A percentile compares a stretch with the other conserved stretches of the same genome.
These are phyloP conservation scores for Schwanniomyces sp. DNA, from an alignment of 805 yeast species.

Conservation along the genomic window DNA sequence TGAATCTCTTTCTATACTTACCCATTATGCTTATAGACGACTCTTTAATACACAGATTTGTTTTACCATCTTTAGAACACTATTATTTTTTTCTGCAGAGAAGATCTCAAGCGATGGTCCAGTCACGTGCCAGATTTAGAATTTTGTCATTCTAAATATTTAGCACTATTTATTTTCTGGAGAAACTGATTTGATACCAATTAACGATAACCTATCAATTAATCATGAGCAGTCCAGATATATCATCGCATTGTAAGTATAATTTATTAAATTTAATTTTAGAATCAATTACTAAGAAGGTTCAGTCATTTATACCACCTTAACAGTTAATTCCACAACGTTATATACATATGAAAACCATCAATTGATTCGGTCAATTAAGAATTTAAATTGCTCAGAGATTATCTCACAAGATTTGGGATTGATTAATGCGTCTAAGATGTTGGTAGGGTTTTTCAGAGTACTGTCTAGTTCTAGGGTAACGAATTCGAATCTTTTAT, in stretches of 20 bases:
- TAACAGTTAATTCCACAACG: constrained; percentile 57
- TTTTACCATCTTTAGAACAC: background rate
- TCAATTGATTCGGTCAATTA: constrained; percentile 37
- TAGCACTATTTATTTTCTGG: background rate
- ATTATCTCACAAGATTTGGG: constrained; percentile 55
- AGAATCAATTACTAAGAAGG: constrained; percentile 11
- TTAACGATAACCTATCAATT: background rate
- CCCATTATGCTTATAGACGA: constrained; percentile 52
- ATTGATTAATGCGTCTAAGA: constrained; percentile 47
- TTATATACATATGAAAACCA: constrained; percentile 57
- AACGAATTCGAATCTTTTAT: constrained; percentile 27
- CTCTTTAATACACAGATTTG: background rate
- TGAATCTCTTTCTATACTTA: constrained; percentile 74
- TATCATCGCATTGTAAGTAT: constrained; percentile 24
- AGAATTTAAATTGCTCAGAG: constrained; percentile 53
- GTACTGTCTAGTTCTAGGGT: constrained; percentile 22
- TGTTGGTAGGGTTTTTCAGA: constrained; percentile 39
- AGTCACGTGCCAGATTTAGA: background rate
- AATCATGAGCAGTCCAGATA: constrained; percentile 17
- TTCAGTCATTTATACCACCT: constrained; percentile 45
- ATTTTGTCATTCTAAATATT: background rate
- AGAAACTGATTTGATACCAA: background rate
- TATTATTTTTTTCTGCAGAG: background rate
- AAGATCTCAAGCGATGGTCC: background rate
- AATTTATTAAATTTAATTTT: background rate